Base-by-base conservation (phyloP, 2,329 filamentous ascomycete species). In the Cercospora beticola region DNA sequence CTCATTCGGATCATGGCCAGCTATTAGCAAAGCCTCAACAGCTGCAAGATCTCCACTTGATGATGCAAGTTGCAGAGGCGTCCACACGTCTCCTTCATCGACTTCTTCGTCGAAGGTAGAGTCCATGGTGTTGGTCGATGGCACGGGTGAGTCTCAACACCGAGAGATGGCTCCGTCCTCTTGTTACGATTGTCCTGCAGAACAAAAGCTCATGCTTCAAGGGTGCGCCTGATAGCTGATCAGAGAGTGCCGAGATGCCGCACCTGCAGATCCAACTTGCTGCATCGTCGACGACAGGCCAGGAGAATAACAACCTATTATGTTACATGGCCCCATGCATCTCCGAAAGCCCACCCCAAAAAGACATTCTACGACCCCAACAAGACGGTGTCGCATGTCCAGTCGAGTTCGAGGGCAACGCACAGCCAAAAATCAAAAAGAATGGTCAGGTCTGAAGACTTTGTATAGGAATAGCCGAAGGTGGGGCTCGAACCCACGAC, bases 1-100 rank as follows among this genome's bases (percentile, higher is more conserved):
- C 46, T 73, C 73, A 57, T 72, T 73, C 2, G 71, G 65, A 46
- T 70, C 65, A 31, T 40, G 26, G 12, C 67, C 67, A 18, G 65
- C 33, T 14, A 18, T 30, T n/a, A 74, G 59, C 16, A 74, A 64
- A 16, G 26, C 2, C 16, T 18, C 33, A 23, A 72, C 70, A 23
- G 26, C 30, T 10, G 21, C 57, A 2, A 70, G 36, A 64, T 73
- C 62, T 31, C 70, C 71, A n/a, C 59, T 23, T 16, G 52, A 57
- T 7, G 66, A 62, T 31, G 72, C 71, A 33, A 72, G 65, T 56
- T 74, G 72, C 7, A 74, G 59, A n/a, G 65, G 65, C 21, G 71
- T 69, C 64, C 70, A 72, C 14, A 52, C 56, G n/a, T 70, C 70
- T 46, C 64, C 68, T 16, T 65, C 69, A 21, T 68, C 66, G 21